Percentiles rank a stretch among this genome's conserved stretches.
phyloP scores from a whole-genome alignment of 768 basidiomycete genomes.

The Favolaschia claudopus region DNA sequence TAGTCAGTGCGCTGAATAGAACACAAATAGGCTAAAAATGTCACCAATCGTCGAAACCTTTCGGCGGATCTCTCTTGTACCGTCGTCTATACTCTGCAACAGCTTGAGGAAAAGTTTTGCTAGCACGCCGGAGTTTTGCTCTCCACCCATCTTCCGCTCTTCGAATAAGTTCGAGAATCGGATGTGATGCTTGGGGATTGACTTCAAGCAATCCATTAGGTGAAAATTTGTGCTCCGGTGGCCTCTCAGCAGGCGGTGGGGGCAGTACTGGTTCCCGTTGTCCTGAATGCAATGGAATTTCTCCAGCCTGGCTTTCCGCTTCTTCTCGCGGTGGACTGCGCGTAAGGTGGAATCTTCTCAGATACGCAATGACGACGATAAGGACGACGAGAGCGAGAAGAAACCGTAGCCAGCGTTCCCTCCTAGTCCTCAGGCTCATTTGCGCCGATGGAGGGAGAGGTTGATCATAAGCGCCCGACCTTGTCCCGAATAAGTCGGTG shows the following conservation, averaged over 20 bases:
- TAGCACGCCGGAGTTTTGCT: slow-evolving; percentile 66
- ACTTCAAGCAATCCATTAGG: slow-evolving; percentile 50
- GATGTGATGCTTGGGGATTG: slow-evolving; percentile 60
- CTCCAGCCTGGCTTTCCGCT: too few relatives aligned
- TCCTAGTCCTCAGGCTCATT: too few relatives aligned
- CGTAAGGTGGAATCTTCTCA: neutral
- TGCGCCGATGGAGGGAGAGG: too few relatives aligned
- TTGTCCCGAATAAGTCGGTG: too few relatives aligned
- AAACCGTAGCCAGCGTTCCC: neutral
- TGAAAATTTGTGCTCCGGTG: slow-evolving; percentile 40
- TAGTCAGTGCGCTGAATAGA: neutral
- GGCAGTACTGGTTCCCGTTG: too few relatives aligned
- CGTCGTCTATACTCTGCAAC: slow-evolving; percentile 78
- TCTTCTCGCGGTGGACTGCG: too few relatives aligned
- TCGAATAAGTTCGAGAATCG: slow-evolving; percentile 78
- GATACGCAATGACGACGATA: neutral
- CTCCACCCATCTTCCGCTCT: slow-evolving; percentile 76
- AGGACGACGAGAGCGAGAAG: neutral
- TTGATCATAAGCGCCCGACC: too few relatives aligned
- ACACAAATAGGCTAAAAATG: slow-evolving; percentile 53
- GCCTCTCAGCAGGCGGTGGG: too few relatives aligned
- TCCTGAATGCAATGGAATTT: too few relatives aligned
- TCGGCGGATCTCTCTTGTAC: slow-evolving; percentile 79
- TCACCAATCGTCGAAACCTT: slow-evolving; percentile 90
- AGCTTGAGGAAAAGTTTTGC: slow-evolving; percentile 77